Evolutionary conservation across 73 alveolate genomes (phyloP).

Genomic region (Durusdinium trenchii): DNA sequence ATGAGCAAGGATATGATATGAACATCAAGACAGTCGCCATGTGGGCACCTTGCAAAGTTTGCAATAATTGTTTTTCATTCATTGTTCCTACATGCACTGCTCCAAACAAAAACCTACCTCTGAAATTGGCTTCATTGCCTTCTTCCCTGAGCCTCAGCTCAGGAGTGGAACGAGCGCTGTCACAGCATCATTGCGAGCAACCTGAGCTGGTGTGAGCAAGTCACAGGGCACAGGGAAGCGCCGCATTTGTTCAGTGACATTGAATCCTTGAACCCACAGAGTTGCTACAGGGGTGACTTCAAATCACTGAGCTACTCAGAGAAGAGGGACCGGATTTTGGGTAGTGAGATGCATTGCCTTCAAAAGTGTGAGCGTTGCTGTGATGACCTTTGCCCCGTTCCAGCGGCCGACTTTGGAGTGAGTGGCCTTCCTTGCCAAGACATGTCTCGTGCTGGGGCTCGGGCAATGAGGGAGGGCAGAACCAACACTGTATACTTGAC

Average conservation of each 20-base stretch:
- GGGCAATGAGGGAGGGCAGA: neutral
- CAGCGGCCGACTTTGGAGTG: neutral
- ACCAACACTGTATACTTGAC: constrained; percentile 6
- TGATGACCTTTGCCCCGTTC: neutral
- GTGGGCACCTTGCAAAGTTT: neutral
- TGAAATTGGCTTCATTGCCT: neutral
- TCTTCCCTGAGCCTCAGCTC: neutral
- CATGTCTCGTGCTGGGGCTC: neutral
- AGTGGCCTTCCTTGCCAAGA: constrained; percentile 26
- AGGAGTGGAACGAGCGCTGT: constrained; percentile 30
- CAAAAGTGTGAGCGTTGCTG: neutral
- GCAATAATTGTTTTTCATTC: neutral
- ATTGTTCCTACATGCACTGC: neutral
- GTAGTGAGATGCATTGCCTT: neutral
- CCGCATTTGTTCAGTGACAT: neutral
- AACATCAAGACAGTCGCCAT: neutral
- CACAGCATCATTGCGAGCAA: neutral
- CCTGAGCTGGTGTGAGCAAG: constrained; percentile 2
- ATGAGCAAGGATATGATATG: neutral
- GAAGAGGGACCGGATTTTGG: neutral
- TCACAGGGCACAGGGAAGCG: neutral
- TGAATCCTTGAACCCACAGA: neutral
- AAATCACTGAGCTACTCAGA: neutral
- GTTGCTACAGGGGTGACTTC: neutral
- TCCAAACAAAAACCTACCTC: neutral